Conservation (phyloP, 768 basidiomycete genomes). For the Boletus pseudopeckii region DNA sequence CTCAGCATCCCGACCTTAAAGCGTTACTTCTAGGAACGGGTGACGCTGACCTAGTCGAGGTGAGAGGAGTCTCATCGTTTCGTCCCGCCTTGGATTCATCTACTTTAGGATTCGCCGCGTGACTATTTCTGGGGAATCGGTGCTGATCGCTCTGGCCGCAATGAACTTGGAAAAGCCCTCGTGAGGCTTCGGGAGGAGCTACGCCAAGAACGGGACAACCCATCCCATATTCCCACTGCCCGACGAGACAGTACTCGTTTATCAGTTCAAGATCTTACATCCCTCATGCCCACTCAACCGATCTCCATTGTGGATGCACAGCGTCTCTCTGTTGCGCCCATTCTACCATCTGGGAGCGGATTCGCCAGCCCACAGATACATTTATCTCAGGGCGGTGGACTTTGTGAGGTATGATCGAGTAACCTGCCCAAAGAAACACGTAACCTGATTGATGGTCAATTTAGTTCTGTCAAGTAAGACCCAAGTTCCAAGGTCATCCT, state of each 20-base stretch:
- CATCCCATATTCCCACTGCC: slow-evolving; percentile 26
- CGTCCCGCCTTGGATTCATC: not conserved
- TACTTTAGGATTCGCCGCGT: slow-evolving; percentile 60
- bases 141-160: slow-evolving; percentile 59
- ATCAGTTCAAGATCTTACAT: slow-evolving; percentile 32
- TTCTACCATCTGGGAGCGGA: not conserved
- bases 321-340: slow-evolving; percentile 3
- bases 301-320: slow-evolving; percentile 4
- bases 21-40: slow-evolving; percentile 61
- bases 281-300: slow-evolving; percentile 12
- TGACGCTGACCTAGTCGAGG: slow-evolving; percentile 67
- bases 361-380: not conserved
- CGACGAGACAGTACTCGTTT: slow-evolving; percentile 29
- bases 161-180: slow-evolving; percentile 72
- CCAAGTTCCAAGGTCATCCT: slow-evolving; percentile 56
- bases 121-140: slow-evolving; percentile 81
- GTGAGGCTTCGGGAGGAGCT: slow-evolving; percentile 57
- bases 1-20: slow-evolving; percentile 60
- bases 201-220: slow-evolving; percentile 33
- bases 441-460: slow-evolving; percentile 25
- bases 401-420: slow-evolving; percentile 30
- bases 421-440: not conserved
- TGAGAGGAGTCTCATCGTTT: slow-evolving; percentile 22
- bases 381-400: slow-evolving; percentile 10
- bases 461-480: slow-evolving; percentile 51